Evolutionary conservation across 2,329 filamentous ascomycete genomes (phyloP).

Genomic region (Botrytis hyacinthi): DNA sequence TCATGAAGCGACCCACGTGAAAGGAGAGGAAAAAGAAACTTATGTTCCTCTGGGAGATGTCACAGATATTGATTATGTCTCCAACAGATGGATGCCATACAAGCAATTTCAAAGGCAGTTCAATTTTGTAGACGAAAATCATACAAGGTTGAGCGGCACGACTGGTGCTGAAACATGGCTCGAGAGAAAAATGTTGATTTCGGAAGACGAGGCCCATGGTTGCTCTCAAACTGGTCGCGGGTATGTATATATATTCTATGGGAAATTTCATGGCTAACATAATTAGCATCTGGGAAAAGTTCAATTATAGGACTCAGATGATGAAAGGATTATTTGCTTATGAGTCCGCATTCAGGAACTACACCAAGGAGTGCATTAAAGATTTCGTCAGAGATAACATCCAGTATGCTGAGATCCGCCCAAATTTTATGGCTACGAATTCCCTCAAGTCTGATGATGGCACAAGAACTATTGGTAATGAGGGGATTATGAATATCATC

Average conservation of each 20-base stretch:
- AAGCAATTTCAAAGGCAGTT: slow-evolving; percentile 44
- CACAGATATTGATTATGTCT: slow-evolving; percentile 50
- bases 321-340: slow-evolving; percentile 74
- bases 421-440: slow-evolving; percentile 65
- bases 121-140: slow-evolving; percentile 35
- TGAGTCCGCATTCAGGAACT: slow-evolving; percentile 58
- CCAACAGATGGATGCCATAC: slow-evolving; percentile 49
- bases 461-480: slow-evolving; percentile 50
- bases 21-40: slow-evolving; percentile 28
- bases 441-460: slow-evolving; percentile 60
- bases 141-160: slow-evolving; percentile 29
- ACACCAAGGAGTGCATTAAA: slow-evolving; percentile 58
- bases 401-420: slow-evolving; percentile 69
- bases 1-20: slow-evolving; percentile 34
- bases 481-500: slow-evolving; percentile 60
- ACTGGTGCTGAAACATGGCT: slow-evolving; percentile 53
- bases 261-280: slow-evolving; percentile 23
- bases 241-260: slow-evolving; percentile 42
- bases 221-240: slow-evolving; percentile 49
- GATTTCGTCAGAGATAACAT: slow-evolving; percentile 64
- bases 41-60: slow-evolving; percentile 42
- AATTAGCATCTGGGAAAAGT: slow-evolving; percentile 55
- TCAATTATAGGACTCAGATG: slow-evolving; percentile 67
- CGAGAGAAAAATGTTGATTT: slow-evolving; percentile 59
- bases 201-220: slow-evolving; percentile 58